phyloP scores from a whole-genome alignment of 345 rosid species.

The Erucastrum elatum region DNA sequence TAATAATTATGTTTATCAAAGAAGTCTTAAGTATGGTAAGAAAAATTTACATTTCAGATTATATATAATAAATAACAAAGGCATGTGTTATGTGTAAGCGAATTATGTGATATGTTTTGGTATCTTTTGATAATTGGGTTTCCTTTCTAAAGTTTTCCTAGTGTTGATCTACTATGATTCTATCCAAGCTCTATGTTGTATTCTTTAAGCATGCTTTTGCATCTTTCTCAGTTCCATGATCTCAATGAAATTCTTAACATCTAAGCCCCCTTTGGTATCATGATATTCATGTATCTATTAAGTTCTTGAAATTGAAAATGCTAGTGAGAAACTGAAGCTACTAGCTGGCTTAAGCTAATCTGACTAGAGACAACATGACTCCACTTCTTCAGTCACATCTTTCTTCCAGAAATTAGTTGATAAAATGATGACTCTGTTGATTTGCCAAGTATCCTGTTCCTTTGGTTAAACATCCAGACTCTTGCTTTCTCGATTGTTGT shows the following conservation, averaged over 20 bases:
- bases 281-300: not conserved
- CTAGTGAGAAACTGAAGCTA: not conserved
- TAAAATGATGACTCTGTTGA: not conserved
- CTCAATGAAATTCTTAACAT: too few species aligned
- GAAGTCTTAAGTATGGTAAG: not conserved
- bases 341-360: not conserved
- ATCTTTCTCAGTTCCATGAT: not conserved
- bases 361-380: not conserved
- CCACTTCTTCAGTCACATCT: not conserved
- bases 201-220: not conserved
- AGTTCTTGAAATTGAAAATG: not conserved
- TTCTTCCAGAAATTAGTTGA: not conserved
- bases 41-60: not conserved
- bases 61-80: not conserved
- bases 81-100: not conserved
- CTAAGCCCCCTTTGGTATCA: not conserved
- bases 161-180: not conserved
- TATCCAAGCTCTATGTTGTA: not conserved
- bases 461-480: not conserved
- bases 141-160: not conserved
- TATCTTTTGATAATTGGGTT: not conserved
- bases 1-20: not conserved
- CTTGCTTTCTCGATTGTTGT: not conserved
- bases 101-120: not conserved
- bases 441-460: not conserved